phyloP scores from a whole-genome alignment of 495 filamentous ascomycete genomes.

The Penicillium cosmopolitanum region DNA sequence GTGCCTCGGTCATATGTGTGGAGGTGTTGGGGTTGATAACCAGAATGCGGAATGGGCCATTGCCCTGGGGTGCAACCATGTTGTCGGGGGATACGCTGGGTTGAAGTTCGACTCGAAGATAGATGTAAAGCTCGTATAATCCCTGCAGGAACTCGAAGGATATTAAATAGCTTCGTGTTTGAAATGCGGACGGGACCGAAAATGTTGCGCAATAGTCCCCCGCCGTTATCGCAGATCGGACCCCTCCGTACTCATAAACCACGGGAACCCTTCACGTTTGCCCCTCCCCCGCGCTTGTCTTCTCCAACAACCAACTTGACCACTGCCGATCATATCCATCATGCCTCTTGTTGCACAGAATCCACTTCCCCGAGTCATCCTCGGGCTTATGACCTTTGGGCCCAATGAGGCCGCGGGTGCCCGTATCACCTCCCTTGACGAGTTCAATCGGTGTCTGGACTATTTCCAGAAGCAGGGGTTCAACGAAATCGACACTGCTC shows the following conservation, averaged over 20 bases:
- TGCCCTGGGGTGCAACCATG: conserved; percentile 24
- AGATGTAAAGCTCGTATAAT: neutral
- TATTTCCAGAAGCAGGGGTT: conserved; percentile 74
- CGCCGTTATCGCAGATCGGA: conserved; percentile 25
- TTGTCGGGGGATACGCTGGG: neutral
- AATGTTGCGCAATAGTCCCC: conserved; percentile 8
- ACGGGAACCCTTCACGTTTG: conserved; percentile 1
- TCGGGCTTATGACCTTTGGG: conserved; percentile 66
- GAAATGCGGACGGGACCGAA: conserved; percentile 16
- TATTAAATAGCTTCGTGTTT: neutral
- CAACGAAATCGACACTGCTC: conserved; percentile 79
- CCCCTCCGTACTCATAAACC: conserved; percentile 14
- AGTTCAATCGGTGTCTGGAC: conserved; percentile 67
- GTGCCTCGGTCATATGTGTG: conserved; percentile 73
- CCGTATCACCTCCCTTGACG: conserved; percentile 68
- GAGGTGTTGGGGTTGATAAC: conserved; percentile 94
- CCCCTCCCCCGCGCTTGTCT: conserved; percentile 19
- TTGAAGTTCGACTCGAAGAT: too few relatives aligned
- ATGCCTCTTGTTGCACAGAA: conserved; percentile 62
- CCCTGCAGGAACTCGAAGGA: neutral
- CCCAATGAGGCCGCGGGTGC: conserved; percentile 58
- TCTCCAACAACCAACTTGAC: neutral
- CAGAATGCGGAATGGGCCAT: conserved; percentile 56
- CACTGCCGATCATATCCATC: conserved; percentile 9
- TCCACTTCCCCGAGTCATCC: conserved; percentile 56